phyloP scores from a whole-genome alignment of 176 grass and related monocot genomes.

The Avena insularis region DNA sequence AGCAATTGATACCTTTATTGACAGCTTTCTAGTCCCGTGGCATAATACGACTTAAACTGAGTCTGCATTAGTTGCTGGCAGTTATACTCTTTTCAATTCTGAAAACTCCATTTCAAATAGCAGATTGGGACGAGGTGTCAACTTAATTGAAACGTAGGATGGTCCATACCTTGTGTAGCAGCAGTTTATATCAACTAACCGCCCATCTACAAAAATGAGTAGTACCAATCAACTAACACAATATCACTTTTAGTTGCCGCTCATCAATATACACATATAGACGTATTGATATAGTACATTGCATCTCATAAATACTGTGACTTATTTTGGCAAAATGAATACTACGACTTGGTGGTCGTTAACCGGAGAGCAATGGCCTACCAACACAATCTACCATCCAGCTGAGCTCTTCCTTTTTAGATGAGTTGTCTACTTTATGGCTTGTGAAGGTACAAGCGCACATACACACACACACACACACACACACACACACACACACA shows the following conservation, averaged over 20 bases:
- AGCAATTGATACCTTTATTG: not conserved
- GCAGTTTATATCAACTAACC: not conserved
- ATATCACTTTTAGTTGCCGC: not conserved
- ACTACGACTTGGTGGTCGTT: conserved; percentile 9
- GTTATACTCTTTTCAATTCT: not conserved
- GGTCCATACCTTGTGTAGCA: conserved; percentile 18
- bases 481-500: not conserved
- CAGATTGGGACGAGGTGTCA: not conserved
- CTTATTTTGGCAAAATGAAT: conserved; percentile 19
- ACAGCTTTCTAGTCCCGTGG: not conserved
- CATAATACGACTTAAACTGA: not conserved
- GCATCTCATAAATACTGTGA: conserved; percentile 19
- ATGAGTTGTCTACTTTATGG: conserved; percentile 12
- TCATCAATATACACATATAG: not conserved
- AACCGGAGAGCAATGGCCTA: conserved; percentile 38
- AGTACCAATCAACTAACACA: conserved; percentile 8
- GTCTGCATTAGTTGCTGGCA: conserved; percentile 23
- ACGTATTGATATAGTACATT: not conserved
- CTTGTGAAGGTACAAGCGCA: not conserved
- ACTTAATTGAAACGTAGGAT: conserved; percentile 11
- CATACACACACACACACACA: no score
- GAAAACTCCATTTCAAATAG: not conserved
- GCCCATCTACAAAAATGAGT: not conserved
- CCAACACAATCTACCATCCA: conserved; percentile 29
- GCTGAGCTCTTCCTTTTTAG: not conserved